A percentile compares a stretch with the other conserved stretches of the same genome.
phyloP scores from a whole-genome alignment of 305 asterid species.

The Fraxinus dipetala region DNA sequence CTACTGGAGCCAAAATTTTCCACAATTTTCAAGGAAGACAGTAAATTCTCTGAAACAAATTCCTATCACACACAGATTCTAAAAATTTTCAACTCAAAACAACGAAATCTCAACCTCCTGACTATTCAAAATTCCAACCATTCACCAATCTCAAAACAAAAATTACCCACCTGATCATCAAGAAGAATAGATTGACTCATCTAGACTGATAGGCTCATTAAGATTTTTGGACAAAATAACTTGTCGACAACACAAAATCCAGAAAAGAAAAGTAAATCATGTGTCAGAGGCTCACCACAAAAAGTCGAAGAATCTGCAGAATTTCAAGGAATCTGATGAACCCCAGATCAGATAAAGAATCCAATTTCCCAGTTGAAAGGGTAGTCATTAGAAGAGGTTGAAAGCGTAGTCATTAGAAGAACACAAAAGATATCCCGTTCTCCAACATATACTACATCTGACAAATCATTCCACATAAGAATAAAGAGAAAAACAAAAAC shows the following conservation, averaged over 20 bases:
- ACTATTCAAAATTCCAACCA: slow-evolving; percentile 1
- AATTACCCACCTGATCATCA: slow-evolving; percentile 15
- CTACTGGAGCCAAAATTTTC: neutral
- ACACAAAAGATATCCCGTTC: slow-evolving; percentile 42
- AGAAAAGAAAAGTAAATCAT: slow-evolving; percentile 7
- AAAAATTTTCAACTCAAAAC: neutral
- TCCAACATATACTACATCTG: slow-evolving; percentile 32
- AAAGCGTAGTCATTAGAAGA: slow-evolving; percentile 1
- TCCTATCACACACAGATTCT: slow-evolving; percentile 6
- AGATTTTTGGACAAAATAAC: slow-evolving; percentile 15
- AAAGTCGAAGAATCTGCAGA: slow-evolving; percentile 59
- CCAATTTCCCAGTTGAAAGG: slow-evolving; percentile 43
- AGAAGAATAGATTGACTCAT: slow-evolving; percentile 17
- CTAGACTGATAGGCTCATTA: neutral
- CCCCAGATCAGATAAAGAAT: slow-evolving; percentile 54
- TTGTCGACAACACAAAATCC: slow-evolving; percentile 12
- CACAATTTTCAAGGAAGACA: neutral
- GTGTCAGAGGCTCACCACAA: slow-evolving; percentile 40
- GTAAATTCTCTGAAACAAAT: slow-evolving; percentile 9
- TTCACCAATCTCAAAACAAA: neutral
- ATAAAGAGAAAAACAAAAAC: slow-evolving; percentile 6
- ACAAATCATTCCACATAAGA: slow-evolving; percentile 27
- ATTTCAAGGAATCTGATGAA: slow-evolving; percentile 53
- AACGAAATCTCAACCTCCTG: slow-evolving; percentile 14
- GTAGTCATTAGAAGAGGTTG: slow-evolving; percentile 30